Base-by-base conservation (phyloP, 768 basidiomycete species). In the Tephrocybe sp. region DNA sequence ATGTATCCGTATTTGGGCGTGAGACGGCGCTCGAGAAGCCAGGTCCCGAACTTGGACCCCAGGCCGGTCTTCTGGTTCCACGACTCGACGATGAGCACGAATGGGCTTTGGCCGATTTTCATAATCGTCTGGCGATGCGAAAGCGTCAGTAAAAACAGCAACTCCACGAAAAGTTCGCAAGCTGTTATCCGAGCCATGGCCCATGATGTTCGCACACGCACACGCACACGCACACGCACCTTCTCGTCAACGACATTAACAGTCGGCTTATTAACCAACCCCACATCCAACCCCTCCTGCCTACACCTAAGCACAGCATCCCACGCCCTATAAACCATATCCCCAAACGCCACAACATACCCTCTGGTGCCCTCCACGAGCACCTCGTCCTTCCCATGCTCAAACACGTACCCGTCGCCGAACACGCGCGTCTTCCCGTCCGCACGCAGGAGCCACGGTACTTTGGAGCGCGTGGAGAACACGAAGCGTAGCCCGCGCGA, bases 1-100 rank as follows among this genome's bases (percentile, higher is more conserved):
- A 93, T 85, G 74, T 92, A 90, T 12, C 77, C 83, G 62, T 86
- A 94, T 62, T 77, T 85, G 38, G 91, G 91, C 11, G 87, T 85
- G 52, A 92, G 80, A 59, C 76, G 72, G 58, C 91, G 86, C 68
- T 92, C 90, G 19, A 94, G 73, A 26, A 92, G 74, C 89, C 89
- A 93, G 0, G 90, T 90, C 19, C 92, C 92, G 61, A 80, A 87
- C 69, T 86, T 89, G 38, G 86, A 87, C 36, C 89, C 89, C 60
- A 92, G 85, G n/a, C 90, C 92, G 7, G 91, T 94, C 82, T 90
- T 92, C 70, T 87, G 87, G 72, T 89, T 93, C 50, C 89, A 75
- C 14, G 88, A 87, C 71, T 94, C 92, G 13, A 87, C 89, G 35
- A 94, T 82, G 26, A 94, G 77, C 23, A 93, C 89, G 67, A 92